A percentile compares a stretch with the other conserved stretches of the same genome.
Conservation (phyloP, 2,329 filamentous ascomycete genomes). For the Colletotrichum eleusines region DNA sequence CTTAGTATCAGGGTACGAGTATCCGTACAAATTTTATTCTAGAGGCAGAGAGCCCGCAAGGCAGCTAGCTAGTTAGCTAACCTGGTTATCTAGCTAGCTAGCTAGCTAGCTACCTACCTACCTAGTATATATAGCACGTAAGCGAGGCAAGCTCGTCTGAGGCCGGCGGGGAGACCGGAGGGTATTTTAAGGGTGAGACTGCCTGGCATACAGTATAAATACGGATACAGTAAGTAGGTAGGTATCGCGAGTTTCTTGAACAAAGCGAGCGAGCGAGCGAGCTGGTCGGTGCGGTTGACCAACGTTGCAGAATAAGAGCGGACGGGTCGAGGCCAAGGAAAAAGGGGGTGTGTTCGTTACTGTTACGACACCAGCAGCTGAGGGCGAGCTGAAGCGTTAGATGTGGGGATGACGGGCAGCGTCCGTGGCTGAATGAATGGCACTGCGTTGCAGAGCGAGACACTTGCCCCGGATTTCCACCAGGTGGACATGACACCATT, state of each 20-base stretch:
- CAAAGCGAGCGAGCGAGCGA: conserved; percentile 22
- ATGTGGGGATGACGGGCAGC: conserved; percentile 37
- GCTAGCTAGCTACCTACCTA: no score
- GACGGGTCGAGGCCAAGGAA: conserved; percentile 1
- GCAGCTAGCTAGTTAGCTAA: no score
- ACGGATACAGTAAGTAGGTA: no score
- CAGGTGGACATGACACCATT: conserved; percentile 2
- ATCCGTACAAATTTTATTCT: no score
- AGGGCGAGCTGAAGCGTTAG: conserved; percentile 9
- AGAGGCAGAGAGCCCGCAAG: no score
- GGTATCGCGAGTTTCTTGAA: conserved; percentile 12
- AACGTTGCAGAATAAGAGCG: conserved; percentile 36
- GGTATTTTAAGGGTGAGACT: neutral
- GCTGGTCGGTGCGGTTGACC: conserved; percentile 30
- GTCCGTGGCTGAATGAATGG: conserved; percentile 20
- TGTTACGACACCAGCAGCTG: neutral
- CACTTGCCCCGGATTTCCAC: conserved; percentile 24
- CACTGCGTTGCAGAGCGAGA: neutral
- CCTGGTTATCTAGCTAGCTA: no score
- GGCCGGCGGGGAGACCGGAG: neutral
- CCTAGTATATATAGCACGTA: no score
- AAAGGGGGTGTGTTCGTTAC: neutral
- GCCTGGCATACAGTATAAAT: no score
- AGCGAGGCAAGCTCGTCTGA: conserved; percentile 12
- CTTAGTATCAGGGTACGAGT: no score